Evolutionary conservation across 176 grass and related monocot species (phyloP).

Genomic region (Musa acuminata): DNA sequence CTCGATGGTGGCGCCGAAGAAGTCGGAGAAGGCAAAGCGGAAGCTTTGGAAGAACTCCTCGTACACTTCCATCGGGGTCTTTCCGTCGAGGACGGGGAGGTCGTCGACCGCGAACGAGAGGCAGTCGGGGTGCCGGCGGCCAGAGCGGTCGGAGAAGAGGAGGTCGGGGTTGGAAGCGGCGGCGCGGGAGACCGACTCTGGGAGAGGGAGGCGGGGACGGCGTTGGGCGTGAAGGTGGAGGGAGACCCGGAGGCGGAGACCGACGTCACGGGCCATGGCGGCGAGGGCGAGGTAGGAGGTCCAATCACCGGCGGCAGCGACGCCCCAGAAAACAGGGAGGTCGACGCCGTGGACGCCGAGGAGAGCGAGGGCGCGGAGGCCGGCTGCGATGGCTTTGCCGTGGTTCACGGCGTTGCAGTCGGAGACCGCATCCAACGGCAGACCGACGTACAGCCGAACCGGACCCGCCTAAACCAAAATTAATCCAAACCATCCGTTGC

Average conservation of each 20-base stretch:
- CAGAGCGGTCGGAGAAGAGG: conserved; percentile 49
- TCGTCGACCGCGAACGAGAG: conserved; percentile 75
- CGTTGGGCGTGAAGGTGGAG: conserved; percentile 35
- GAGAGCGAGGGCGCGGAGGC: conserved; percentile 55
- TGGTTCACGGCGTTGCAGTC: conserved; percentile 39
- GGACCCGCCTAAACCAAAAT: conserved; percentile 26
- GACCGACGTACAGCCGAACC: conserved; percentile 51
- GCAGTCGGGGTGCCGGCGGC: conserved; percentile 32
- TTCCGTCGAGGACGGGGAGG: conserved; percentile 48
- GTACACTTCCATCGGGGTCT: conserved; percentile 58
- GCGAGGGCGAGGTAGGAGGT: conserved; percentile 42
- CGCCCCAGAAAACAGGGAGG: conserved; percentile 65
- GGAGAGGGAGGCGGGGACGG: conserved; percentile 28
- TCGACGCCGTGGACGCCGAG: conserved; percentile 74
- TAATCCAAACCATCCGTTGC: background rate
- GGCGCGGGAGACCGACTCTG: conserved; percentile 32
- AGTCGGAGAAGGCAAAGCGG: conserved; percentile 36
- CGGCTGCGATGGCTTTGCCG: conserved; percentile 37
- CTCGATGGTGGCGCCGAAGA: conserved; percentile 59
- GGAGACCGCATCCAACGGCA: conserved; percentile 59
- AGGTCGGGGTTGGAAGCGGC: conserved; percentile 45
- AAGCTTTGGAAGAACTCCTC: conserved; percentile 63
- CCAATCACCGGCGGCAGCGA: conserved; percentile 49
- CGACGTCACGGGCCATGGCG: conserved; percentile 54
- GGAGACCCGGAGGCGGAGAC: conserved; percentile 52